A percentile compares a stretch with the other conserved stretches of the same genome.
Conservation (phyloP, 2,329 filamentous ascomycete species). For the Mycosphaerella sp. region DNA sequence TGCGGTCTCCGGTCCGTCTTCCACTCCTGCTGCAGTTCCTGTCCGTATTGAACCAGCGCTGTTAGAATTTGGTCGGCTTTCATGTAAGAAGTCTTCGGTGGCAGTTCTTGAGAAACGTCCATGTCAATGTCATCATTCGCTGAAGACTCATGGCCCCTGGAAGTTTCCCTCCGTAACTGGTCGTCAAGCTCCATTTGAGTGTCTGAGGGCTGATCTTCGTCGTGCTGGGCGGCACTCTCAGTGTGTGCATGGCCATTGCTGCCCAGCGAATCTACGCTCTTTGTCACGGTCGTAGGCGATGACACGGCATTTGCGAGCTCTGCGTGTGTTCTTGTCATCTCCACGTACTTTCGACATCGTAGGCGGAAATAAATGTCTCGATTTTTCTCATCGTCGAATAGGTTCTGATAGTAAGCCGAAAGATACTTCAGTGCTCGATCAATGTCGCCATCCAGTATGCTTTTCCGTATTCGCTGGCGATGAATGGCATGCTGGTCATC, state of each 20-base stretch:
- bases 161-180: conserved; percentile 36
- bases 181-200: conserved; percentile 54
- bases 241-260: conserved; percentile 27
- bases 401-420: conserved; percentile 67
- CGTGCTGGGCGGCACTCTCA: conserved; percentile 35
- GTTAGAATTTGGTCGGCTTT: conserved; percentile 51
- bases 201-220: conserved; percentile 38
- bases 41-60: conserved; percentile 72
- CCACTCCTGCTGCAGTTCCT: conserved; percentile 71
- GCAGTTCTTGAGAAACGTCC: conserved; percentile 28
- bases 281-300: conserved; percentile 27
- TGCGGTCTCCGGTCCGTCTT: conserved; percentile 62
- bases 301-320: conserved; percentile 51
- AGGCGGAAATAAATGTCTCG: conserved; percentile 82
- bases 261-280: conserved; percentile 24
- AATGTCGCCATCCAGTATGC: conserved; percentile 86
- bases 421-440: conserved; percentile 83
- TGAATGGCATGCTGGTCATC: conserved; percentile 66
- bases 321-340: conserved; percentile 75
- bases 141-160: conserved; percentile 14
- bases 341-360: conserved; percentile 85
- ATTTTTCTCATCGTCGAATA: conserved; percentile 62
- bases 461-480: conserved; percentile 72
- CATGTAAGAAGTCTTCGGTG: conserved; percentile 27
- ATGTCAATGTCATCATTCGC: conserved; percentile 31